A percentile compares a stretch with the other conserved stretches of the same genome.
phyloP scores from a whole-genome alignment of 2,329 filamentous ascomycete species.

The Talaromyces sp. region DNA sequence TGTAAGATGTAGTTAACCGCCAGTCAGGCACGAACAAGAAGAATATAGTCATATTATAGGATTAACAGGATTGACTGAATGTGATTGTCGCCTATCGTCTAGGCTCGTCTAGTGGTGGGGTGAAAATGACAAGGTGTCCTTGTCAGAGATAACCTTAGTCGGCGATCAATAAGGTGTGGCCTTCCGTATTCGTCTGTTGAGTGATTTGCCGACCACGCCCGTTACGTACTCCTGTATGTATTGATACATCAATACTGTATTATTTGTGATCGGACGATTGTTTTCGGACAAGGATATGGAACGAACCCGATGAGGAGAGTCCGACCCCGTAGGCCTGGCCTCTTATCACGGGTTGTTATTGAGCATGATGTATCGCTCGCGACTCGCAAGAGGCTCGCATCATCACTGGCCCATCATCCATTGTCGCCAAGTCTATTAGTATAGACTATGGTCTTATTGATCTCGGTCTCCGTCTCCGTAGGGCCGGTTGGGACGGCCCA shows the following conservation, averaged over 20 bases:
- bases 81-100: not conserved
- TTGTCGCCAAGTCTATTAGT: not conserved
- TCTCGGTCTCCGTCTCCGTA: conserved; percentile 1
- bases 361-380: not conserved
- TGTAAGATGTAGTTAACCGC: not conserved
- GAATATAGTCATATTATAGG: no score
- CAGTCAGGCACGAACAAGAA: not conserved
- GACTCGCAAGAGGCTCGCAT: not conserved
- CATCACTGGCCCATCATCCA: not conserved
- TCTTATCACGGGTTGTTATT: not conserved
- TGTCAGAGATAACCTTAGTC: not conserved
- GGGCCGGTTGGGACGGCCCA: conserved; percentile 1
- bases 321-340: not conserved
- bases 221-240: not conserved
- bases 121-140: not conserved
- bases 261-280: not conserved
- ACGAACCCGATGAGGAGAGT: not conserved
- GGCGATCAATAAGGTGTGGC: not conserved
- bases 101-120: not conserved
- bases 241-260: not conserved
- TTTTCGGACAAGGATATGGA: not conserved
- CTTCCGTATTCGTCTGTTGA: not conserved
- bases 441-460: not conserved
- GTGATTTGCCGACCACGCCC: not conserved
- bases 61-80: not conserved